Percentiles rank a stretch among this genome's conserved stretches.
Evolutionary conservation across 1,284 basidiomycete genomes (phyloP).

Genomic region (Puccinia horiana): DNA sequence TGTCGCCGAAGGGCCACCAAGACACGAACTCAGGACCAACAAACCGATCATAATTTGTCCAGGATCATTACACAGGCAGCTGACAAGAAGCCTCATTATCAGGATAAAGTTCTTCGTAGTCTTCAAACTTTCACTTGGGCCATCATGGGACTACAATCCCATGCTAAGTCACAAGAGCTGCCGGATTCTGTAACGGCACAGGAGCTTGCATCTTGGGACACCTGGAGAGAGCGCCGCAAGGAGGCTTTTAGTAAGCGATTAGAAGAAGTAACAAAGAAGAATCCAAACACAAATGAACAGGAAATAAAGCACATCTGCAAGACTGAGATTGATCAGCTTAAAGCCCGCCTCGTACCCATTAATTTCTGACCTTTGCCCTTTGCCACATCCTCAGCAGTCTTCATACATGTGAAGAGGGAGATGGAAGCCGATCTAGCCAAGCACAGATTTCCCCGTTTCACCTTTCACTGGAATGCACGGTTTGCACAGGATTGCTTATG

Average conservation of each 20-base stretch:
- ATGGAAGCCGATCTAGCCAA: constrained; percentile 9
- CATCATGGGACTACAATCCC: background rate
- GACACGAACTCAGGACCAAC: background rate
- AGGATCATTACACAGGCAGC: background rate
- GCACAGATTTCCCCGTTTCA: background rate
- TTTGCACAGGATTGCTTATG: background rate
- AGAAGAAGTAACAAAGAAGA: background rate
- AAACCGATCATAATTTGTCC: background rate
- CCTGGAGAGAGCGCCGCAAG: constrained; percentile 17
- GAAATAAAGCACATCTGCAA: constrained; percentile 8
- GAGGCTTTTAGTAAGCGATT: constrained; percentile 3
- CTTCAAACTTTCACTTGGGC: constrained; percentile 14
- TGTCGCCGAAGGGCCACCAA: background rate
- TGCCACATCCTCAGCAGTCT: background rate
- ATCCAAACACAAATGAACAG: constrained; percentile 6
- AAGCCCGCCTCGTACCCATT: background rate
- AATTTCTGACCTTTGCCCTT: background rate
- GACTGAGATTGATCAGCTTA: background rate
- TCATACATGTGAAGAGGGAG: background rate
- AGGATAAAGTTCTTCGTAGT: background rate
- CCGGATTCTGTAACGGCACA: background rate
- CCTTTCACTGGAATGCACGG: constrained; percentile 10
- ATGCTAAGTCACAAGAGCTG: background rate
- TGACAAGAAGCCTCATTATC: constrained; percentile 8
- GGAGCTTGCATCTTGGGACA: background rate